These are phyloP conservation scores for Coemansia sp. DNA, from an alignment of 192 early-diverging fungal species.

Conservation along the genomic window DNA sequence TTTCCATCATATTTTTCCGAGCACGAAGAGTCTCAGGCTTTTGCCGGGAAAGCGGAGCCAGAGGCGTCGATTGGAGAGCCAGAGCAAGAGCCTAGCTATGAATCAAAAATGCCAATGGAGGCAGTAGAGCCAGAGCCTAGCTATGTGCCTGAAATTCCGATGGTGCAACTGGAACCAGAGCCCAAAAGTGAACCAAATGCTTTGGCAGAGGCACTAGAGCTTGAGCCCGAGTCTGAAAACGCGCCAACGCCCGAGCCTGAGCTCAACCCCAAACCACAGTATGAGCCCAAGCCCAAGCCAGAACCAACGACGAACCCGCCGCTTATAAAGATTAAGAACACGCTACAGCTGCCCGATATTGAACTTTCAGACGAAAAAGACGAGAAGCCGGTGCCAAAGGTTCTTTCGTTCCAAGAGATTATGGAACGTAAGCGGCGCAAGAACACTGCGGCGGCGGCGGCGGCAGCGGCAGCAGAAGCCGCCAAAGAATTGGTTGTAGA, in stretches of 20 bases:
- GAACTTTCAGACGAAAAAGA: background rate
- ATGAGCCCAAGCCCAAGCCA: no score
- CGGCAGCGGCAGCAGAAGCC: background rate
- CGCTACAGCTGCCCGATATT: background rate
- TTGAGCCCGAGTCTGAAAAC: background rate
- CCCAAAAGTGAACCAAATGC: background rate
- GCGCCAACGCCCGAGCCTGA: no score
- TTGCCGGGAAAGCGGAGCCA: no score
- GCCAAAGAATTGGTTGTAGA: no score
- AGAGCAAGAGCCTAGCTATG: background rate
- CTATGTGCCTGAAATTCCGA: background rate
- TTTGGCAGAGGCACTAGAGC: background rate
- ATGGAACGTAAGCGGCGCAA: background rate
- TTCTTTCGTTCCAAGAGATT: background rate
- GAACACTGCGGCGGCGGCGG: background rate
- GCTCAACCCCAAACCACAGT: no score
- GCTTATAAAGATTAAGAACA: background rate
- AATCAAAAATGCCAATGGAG: no score
- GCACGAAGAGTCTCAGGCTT: background rate
- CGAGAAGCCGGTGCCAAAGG: background rate
- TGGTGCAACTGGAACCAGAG: background rate
- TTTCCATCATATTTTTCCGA: conserved; percentile 10
- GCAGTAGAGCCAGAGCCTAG: background rate
- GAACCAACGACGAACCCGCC: no score
- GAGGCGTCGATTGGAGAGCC: background rate